Evolutionary conservation across 2,329 filamentous ascomycete species (phyloP).

Genomic region (Aspergillus proliferans): DNA sequence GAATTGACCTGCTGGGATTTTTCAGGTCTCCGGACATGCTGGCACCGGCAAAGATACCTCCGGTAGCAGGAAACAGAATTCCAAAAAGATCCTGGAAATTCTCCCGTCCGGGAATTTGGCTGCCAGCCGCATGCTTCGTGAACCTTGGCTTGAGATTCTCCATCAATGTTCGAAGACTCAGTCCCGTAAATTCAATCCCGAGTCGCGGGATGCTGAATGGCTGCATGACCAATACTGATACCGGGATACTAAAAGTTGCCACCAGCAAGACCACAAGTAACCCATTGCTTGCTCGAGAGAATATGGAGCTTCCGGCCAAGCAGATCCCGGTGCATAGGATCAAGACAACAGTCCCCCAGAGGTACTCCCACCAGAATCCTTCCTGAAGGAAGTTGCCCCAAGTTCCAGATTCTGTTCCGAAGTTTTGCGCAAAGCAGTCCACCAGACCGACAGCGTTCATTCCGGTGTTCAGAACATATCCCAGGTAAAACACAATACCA

Average conservation of each 20-base stretch:
- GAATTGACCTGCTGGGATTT: slow-evolving; percentile 77
- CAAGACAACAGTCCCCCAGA: slow-evolving; percentile 66
- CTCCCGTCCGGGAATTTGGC: slow-evolving; percentile 56
- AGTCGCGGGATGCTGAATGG: slow-evolving; percentile 61
- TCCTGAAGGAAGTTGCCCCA: slow-evolving; percentile 58
- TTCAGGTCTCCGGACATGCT: slow-evolving; percentile 86
- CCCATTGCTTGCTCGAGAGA: slow-evolving; percentile 72
- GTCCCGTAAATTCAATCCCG: slow-evolving; percentile 70
- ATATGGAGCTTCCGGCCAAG: slow-evolving; percentile 71
- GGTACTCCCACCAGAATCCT: slow-evolving; percentile 70
- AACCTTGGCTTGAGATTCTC: slow-evolving; percentile 67
- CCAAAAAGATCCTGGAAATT: slow-evolving; percentile 80
- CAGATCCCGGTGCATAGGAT: slow-evolving; percentile 68
- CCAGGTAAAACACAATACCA: slow-evolving; percentile 81
- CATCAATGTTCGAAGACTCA: slow-evolving; percentile 62
- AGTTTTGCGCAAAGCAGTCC: slow-evolving; percentile 72
- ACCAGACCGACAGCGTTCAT: slow-evolving; percentile 83
- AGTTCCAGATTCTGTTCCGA: slow-evolving; percentile 54
- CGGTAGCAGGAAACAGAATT: slow-evolving; percentile 71
- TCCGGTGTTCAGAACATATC: slow-evolving; percentile 79
- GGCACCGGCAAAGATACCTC: slow-evolving; percentile 61
- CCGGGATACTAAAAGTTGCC: slow-evolving; percentile 72
- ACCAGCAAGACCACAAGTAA: slow-evolving; percentile 65
- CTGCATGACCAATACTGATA: slow-evolving; percentile 63
- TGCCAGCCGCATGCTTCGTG: slow-evolving; percentile 57